Evolutionary conservation across 2,329 filamentous ascomycete genomes (phyloP).

Genomic region (Penicillium decumbens): DNA sequence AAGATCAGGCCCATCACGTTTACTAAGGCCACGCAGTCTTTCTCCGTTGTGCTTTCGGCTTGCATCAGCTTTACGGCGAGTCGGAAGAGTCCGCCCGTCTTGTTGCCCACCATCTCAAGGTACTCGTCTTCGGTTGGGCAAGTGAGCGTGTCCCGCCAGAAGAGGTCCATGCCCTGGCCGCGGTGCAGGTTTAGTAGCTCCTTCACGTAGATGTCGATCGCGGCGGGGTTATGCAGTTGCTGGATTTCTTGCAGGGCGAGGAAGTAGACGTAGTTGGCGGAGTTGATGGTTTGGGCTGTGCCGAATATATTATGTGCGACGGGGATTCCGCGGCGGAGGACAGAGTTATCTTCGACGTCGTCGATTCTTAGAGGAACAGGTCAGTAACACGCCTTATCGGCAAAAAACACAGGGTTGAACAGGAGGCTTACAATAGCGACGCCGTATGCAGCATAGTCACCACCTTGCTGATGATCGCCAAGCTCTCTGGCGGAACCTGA

Average conservation of each 20-base stretch:
- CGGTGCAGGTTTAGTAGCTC: conserved; percentile 47
- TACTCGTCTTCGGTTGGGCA: conserved; percentile 48
- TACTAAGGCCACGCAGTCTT: conserved; percentile 60
- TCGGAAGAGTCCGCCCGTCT: conserved; percentile 48
- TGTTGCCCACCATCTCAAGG: conserved; percentile 48
- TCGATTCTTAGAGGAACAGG: conserved; percentile 36
- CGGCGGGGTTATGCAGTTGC: conserved; percentile 38
- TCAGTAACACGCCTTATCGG: background rate
- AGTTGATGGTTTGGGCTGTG: conserved; percentile 50
- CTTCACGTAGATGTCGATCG: conserved; percentile 43
- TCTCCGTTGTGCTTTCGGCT: conserved; percentile 36
- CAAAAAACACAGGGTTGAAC: background rate
- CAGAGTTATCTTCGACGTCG: conserved; percentile 49
- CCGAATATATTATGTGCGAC: conserved; percentile 50
- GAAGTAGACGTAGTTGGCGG: conserved; percentile 49
- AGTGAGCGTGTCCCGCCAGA: conserved; percentile 45
- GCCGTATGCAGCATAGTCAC: conserved; percentile 46
- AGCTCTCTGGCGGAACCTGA: conserved; percentile 39
- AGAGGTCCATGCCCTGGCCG: conserved; percentile 48
- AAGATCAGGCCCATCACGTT: conserved; percentile 50
- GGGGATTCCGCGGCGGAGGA: conserved; percentile 47
- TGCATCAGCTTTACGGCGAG: conserved; percentile 47
- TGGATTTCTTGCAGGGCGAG: conserved; percentile 42
- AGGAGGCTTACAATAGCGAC: conserved; percentile 38
- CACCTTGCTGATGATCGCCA: conserved; percentile 42